These are phyloP conservation scores for Moesziomyces parantarcticus DNA, from an alignment of 1,284 basidiomycete genomes.

Conservation along the genomic window DNA sequence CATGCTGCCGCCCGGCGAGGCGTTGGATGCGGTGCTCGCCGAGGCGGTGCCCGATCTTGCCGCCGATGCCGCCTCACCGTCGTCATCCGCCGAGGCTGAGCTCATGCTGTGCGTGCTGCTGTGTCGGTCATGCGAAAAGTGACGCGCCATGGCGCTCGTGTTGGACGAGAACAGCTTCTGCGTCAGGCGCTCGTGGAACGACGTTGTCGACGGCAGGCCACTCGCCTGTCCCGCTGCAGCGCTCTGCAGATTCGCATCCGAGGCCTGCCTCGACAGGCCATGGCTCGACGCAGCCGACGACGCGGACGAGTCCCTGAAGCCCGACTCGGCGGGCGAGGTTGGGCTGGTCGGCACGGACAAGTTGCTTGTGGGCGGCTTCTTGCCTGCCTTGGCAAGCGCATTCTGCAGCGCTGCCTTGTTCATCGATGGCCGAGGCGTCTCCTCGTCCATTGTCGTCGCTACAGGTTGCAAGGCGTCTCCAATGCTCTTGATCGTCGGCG, in stretches of 20 bases:
- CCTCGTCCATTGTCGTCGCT: conserved; percentile 15
- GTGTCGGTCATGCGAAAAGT: conserved; percentile 39
- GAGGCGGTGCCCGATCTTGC: not conserved
- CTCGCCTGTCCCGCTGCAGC: not conserved
- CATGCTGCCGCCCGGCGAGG: conserved; percentile 8
- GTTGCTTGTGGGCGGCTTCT: conserved; percentile 8
- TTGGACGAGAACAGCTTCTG: conserved; percentile 43
- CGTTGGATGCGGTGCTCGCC: not conserved
- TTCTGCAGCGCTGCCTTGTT: conserved; percentile 39
- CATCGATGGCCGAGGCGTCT: conserved; percentile 47
- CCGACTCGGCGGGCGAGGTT: conserved; percentile 9
- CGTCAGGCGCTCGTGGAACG: conserved; percentile 43
- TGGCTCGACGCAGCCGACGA: conserved; percentile 21
- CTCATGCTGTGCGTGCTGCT: conserved; percentile 35
- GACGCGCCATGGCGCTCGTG: conserved; percentile 29
- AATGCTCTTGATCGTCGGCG: conserved; percentile 51
- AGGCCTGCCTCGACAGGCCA: conserved; percentile 25
- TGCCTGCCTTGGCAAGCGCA: conserved; percentile 16
- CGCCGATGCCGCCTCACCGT: not conserved
- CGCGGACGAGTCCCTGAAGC: conserved; percentile 32
- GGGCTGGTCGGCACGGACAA: conserved; percentile 27
- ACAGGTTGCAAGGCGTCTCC: conserved; percentile 19
- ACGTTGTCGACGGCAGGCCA: conserved; percentile 11
- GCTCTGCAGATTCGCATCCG: conserved; percentile 34
- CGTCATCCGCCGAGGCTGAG: conserved; percentile 32